Base-by-base conservation (phyloP, 1,139 yeast genomes). In the Geotrichum candidum region DNA sequence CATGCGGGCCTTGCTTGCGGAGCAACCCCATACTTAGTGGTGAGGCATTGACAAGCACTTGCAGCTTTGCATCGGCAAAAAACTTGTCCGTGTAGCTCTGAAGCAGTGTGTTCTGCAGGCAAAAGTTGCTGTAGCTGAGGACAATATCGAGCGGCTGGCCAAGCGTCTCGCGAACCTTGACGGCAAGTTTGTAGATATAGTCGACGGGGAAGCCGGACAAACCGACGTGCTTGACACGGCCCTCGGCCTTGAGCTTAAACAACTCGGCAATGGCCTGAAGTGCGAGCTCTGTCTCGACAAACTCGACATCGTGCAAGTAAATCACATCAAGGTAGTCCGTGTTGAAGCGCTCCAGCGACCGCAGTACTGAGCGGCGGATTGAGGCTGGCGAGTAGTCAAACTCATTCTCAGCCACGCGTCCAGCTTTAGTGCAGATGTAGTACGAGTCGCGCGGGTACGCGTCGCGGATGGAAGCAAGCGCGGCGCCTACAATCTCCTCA, bases 261-360 rank as follows among this genome's bases (percentile, higher is more conserved):
- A 90, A 79, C 67, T 84, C 87, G 50, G 72, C 74, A 61, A 91
- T 76, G 0, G 96, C 97, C 29, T 74, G 87, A 35, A 83, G 69
- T 6, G 87, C 82, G 29, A 81, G 80, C 0, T 74, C 78, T 33
- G 81, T 81, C 0, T 79, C 74, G 9, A 86, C 89, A 74, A 92
- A 92, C 74, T 92, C 98, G 61, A 91, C 84, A 70, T 92, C 98
- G 74, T 92, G 98, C 70, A 91, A 78, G 72, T 89, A 90, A 5
- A 92, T 88, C 66, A 90, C 77, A 72, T 92, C 97, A 65, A 92
- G 72, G 72, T 90, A 90, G 0, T 69, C 66, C 0, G 96, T 88
- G 52, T 81, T 71, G 61, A 92, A 79, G 61, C 97, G 77, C 53
- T 82, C 72, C 61, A 90, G 76, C 3, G 96, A 87, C 65, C 96